These are phyloP conservation scores for Aspergillus campestris DNA, from an alignment of 495 filamentous ascomycete genomes.

Conservation along the genomic window DNA sequence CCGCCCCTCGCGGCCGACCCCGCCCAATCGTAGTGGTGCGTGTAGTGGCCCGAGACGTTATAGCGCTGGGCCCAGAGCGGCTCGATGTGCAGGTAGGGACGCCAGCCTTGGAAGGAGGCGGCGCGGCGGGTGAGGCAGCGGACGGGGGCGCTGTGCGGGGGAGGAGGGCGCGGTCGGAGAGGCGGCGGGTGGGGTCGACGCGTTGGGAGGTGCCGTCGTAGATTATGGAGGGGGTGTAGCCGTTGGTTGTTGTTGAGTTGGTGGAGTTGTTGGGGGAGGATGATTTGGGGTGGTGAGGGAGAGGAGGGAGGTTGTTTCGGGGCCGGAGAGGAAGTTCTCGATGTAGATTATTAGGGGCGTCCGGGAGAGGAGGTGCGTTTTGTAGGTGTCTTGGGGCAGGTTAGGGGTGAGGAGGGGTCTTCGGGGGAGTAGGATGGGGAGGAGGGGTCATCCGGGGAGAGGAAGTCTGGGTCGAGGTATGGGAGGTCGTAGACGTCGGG, in stretches of 20 bases:
- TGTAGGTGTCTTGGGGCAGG: slow-evolving; percentile 26
- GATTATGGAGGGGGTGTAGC: slow-evolving; percentile 48
- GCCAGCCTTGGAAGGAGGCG: slow-evolving; percentile 62
- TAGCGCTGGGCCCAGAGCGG: slow-evolving; percentile 55
- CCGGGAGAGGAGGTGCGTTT: slow-evolving; percentile 36
- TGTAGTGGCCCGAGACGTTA: slow-evolving; percentile 48
- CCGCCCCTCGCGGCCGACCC: slow-evolving; percentile 32
- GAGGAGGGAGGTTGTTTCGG: slow-evolving; percentile 43
- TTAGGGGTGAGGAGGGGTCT: slow-evolving; percentile 24
- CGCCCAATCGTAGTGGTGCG: slow-evolving; percentile 52
- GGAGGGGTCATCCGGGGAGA: slow-evolving; percentile 29
- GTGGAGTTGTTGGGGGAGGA: neutral
- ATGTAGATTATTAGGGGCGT: slow-evolving; percentile 51
- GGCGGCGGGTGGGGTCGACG: slow-evolving; percentile 40
- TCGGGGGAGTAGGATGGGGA: slow-evolving; percentile 19
- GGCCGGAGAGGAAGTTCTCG: slow-evolving; percentile 41
- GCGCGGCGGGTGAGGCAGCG: slow-evolving; percentile 64
- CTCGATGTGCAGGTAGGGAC: slow-evolving; percentile 50
- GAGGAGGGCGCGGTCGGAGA: slow-evolving; percentile 51
- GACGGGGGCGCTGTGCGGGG: slow-evolving; percentile 51
- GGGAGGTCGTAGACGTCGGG: slow-evolving; percentile 8
- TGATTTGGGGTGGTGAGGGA: neutral
- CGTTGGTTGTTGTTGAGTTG: slow-evolving; percentile 23
- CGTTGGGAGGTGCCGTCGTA: slow-evolving; percentile 37
- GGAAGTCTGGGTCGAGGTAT: slow-evolving; percentile 15